These are phyloP conservation scores for Skeletonema marinoi DNA, from an alignment of 108 stramenopile genomes.

Conservation along the genomic window DNA sequence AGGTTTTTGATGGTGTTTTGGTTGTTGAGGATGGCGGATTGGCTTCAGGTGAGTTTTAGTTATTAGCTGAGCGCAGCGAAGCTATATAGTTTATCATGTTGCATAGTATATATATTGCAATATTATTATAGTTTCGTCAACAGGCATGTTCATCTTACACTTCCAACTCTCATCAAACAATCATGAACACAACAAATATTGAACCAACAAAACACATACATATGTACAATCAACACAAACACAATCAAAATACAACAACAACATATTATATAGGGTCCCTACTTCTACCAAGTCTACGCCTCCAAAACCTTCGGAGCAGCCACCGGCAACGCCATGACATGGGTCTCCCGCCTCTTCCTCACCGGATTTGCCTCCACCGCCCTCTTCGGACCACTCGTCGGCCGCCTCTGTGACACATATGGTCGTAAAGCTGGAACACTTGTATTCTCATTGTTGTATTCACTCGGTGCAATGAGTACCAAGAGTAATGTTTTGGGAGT, in stretches of 20 bases:
- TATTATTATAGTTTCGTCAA: background rate
- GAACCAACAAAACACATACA: background rate
- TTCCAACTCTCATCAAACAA: background rate
- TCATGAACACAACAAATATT: background rate
- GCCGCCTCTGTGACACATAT: constrained; percentile 78
- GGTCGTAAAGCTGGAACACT: constrained; percentile 90
- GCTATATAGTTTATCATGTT: background rate
- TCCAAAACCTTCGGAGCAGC: constrained; percentile 82
- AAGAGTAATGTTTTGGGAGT: constrained; percentile 73
- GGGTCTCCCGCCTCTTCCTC: constrained; percentile 88
- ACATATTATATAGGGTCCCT: constrained; percentile 62
- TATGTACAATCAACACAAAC: too few species aligned
- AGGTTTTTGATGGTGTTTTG: constrained; percentile 94
- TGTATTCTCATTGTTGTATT: constrained; percentile 80
- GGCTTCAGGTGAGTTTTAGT: constrained; percentile 89
- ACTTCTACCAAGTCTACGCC: constrained; percentile 97
- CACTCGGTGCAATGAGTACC: constrained; percentile 79
- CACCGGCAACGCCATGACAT: constrained; percentile 48
- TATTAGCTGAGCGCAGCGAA: too few species aligned
- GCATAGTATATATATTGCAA: background rate
- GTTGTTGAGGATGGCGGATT: constrained; percentile 93
- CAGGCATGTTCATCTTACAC: background rate
- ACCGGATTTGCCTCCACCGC: constrained; percentile 94
- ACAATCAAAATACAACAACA: background rate
- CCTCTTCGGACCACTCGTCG: constrained; percentile 88